These are phyloP conservation scores for Calonectria multiphialidica DNA, from an alignment of 2,329 filamentous ascomycete genomes.

Conservation along the genomic window DNA sequence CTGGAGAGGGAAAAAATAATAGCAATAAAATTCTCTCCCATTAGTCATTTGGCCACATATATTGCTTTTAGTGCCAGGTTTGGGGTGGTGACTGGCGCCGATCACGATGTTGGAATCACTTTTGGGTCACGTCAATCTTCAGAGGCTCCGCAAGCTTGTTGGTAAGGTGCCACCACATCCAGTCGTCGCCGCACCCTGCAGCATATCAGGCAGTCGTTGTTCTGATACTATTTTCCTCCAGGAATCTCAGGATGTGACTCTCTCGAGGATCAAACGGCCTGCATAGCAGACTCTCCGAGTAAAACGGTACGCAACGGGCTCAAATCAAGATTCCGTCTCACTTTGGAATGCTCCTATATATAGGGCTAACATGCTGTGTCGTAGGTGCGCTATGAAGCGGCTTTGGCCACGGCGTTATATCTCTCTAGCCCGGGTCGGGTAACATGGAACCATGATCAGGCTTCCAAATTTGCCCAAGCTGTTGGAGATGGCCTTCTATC, in stretches of 20 bases:
- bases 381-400: slow-evolving; percentile 21
- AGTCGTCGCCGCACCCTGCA: neutral
- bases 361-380: slow-evolving; percentile 10
- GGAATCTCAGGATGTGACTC: neutral
- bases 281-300: neutral
- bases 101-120: slow-evolving; percentile 20
- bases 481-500: slow-evolving; percentile 6
- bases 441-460: neutral
- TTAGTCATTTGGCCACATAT: neutral
- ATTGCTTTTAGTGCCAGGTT: neutral
- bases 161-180: neutral
- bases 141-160: slow-evolving; percentile 14
- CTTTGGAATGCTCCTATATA: neutral
- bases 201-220: neutral
- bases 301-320: neutral
- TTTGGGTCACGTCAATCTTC: slow-evolving; percentile 25
- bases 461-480: neutral
- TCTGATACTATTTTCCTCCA: neutral
- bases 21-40: too few relatives aligned
- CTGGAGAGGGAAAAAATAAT: neutral
- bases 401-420: slow-evolving; percentile 11
- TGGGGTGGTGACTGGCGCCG: neutral
- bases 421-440: neutral
- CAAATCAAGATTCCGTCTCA: neutral
- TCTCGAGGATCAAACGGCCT: neutral